Evolutionary conservation across 129 eudicot genomes (phyloP).

Genomic region (Pseudognaphalium luteoalbum): DNA sequence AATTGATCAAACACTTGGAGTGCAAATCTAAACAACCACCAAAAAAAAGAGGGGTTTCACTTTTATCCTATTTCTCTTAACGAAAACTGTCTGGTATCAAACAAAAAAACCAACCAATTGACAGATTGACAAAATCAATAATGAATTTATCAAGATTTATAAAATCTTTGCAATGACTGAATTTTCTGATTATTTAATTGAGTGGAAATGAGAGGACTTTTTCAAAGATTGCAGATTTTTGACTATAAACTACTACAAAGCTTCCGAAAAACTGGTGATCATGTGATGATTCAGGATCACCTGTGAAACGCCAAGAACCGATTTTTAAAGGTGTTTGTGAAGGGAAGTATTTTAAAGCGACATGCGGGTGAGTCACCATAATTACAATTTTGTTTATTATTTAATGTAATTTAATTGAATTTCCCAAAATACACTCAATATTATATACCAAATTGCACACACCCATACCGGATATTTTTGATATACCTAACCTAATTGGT

Average conservation of each 20-base stretch:
- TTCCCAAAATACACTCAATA: neutral
- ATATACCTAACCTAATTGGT: neutral
- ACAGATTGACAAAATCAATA: constrained; percentile 7
- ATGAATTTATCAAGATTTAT: constrained; percentile 2
- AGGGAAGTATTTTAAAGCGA: constrained; percentile 13
- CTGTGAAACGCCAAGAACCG: neutral
- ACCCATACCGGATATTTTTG: constrained; percentile 9
- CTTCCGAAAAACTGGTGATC: neutral
- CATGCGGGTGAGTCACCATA: constrained; percentile 33
- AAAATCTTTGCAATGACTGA: neutral
- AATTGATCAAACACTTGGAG: constrained; percentile 32
- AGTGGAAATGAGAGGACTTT: constrained; percentile 14
- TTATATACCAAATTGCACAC: neutral
- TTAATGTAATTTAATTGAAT: neutral
- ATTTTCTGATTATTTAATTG: neutral
- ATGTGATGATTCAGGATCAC: constrained; percentile 17
- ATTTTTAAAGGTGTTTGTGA: constrained; percentile 27
- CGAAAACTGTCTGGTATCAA: constrained; percentile 14
- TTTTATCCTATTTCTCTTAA: neutral
- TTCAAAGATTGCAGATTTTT: neutral
- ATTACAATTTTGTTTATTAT: neutral
- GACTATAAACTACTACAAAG: neutral
- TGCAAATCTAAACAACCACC: constrained; percentile 7
- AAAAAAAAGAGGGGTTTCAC: neutral
- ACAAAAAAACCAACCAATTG: constrained; percentile 6